phyloP scores from a whole-genome alignment of 164 flowering plant genomes.

The Tinospora cordifolia region DNA sequence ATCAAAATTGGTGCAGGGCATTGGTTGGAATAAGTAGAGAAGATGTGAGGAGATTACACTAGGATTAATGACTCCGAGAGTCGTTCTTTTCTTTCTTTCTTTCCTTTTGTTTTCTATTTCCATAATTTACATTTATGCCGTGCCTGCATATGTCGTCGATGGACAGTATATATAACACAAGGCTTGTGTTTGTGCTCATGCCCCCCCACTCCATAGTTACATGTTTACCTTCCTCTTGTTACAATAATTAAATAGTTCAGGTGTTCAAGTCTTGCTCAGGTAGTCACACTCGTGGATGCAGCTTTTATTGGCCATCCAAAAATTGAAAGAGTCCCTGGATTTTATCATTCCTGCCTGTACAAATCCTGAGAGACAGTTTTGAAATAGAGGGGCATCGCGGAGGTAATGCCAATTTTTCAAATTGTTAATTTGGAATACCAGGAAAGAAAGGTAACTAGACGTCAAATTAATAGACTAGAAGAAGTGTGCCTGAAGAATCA shows the following conservation, averaged over 20 bases:
- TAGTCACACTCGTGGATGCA: not conserved
- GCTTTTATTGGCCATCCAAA: too few relatives aligned
- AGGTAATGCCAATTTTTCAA: too few relatives aligned
- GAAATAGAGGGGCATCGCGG: too few relatives aligned
- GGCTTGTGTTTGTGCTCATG: not conserved
- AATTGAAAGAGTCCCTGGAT: too few relatives aligned
- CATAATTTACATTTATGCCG: not conserved
- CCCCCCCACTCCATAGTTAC: not conserved
- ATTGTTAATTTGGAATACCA: too few relatives aligned
- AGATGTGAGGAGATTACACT: not conserved
- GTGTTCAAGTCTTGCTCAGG: not conserved
- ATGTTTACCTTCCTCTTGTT: not conserved
- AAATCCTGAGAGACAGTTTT: too few relatives aligned
- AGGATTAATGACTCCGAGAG: not conserved
- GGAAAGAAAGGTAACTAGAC: too few relatives aligned
- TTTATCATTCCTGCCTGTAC: too few relatives aligned
- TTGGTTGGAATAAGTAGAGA: not conserved
- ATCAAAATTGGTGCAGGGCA: not conserved
- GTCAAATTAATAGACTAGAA: not conserved
- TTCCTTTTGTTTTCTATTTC: too few relatives aligned
- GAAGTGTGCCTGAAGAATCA: not conserved
- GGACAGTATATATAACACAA: not conserved
- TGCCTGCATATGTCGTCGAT: not conserved
- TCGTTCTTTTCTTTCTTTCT: too few relatives aligned
- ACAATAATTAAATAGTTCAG: not conserved